phyloP scores from a whole-genome alignment of 2,329 filamentous ascomycete genomes.

The Hirsutella minnesotensis region DNA sequence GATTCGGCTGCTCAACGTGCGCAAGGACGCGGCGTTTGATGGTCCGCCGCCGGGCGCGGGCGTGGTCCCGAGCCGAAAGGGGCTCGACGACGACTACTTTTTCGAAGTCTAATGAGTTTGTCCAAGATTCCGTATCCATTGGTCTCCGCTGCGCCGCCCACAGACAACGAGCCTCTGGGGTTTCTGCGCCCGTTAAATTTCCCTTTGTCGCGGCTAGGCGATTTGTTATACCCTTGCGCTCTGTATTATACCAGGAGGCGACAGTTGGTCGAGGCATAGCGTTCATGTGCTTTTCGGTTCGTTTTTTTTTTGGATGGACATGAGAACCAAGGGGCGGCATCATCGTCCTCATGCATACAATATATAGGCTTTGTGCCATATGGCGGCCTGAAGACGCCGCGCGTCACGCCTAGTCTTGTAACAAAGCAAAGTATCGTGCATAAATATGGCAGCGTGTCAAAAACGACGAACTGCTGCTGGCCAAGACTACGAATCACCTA shows the following conservation, averaged over 20 bases:
- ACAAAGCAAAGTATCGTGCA: no score
- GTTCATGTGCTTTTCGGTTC: not conserved
- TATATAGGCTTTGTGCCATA: no score
- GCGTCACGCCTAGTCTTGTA: no score
- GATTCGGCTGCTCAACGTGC: conserved; percentile 82
- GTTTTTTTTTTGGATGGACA: not conserved
- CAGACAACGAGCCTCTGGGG: no score
- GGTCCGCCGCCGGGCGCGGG: conserved; percentile 58
- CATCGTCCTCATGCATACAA: no score
- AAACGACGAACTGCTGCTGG: no score
- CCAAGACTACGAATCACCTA: no score
- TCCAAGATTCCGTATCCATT: no score
- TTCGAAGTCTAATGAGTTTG: conserved; percentile 52
- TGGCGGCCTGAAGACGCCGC: no score
- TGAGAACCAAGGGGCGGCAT: no score
- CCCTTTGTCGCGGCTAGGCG: not conserved
- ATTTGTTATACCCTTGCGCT: not conserved
- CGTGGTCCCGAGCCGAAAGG: conserved; percentile 68
- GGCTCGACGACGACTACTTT: conserved; percentile 85
- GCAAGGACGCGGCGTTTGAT: conserved; percentile 66
- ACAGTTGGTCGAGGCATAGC: not conserved
- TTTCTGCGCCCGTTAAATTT: not conserved
- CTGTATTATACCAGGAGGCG: not conserved
- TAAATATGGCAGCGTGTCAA: no score
- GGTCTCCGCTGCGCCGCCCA: no score